Evolutionary conservation across 1,139 yeast genomes (phyloP), one percentile per base, ranked within the genome.

Genomic region (Hemisphaericaspora xylofermentans): DNA sequence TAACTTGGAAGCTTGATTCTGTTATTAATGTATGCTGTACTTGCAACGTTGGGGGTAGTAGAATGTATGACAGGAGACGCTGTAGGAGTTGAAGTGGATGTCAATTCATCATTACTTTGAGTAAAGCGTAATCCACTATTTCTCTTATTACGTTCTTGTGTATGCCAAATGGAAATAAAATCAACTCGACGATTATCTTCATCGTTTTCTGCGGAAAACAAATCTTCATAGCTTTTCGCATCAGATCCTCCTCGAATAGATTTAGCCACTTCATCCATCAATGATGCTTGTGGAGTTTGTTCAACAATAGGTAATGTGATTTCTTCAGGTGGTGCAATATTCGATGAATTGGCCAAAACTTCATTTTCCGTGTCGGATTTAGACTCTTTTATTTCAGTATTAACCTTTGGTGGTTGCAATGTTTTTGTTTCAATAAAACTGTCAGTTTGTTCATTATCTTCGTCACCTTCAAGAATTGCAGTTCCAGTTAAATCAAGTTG

Each of bases 131-230:
- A 30, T 13, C 35, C 25, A 36, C 8, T 19, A 22, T 45, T 48
- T 37, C 48, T 52, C 42, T 52, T 53, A 34, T 53, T 49, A 36
- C 51, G 50, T 42, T 61, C 64, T 50, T 72, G 78, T 2, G 66
- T 60, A 43, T 65, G 76, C 78, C 78, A 72, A 26, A 72, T 72
- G 1, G 73, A 62, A 18, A 71, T 54, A 47, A 65, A 72, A 44
- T 58, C 52, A 10, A 32, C 36, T 1, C 58, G 52, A 2, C 67
- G 57, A 29, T 54, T 59, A 17, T 64, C 71, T 12, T 48, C 54
- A 36, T 68, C 76, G 44, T 66, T 57, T 42, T 71, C 77, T 0
- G 76, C 77, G 2, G 77, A 71, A 19, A 71, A 58, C 0, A 68
- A 61, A 37, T 66, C 71, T 46, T 72, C 78, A 45, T 56, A 70